A percentile compares a stretch with the other conserved stretches of the same genome.
These are phyloP conservation scores for Asterophora parasitica DNA, from an alignment of 768 basidiomycete species.

Conservation along the genomic window DNA sequence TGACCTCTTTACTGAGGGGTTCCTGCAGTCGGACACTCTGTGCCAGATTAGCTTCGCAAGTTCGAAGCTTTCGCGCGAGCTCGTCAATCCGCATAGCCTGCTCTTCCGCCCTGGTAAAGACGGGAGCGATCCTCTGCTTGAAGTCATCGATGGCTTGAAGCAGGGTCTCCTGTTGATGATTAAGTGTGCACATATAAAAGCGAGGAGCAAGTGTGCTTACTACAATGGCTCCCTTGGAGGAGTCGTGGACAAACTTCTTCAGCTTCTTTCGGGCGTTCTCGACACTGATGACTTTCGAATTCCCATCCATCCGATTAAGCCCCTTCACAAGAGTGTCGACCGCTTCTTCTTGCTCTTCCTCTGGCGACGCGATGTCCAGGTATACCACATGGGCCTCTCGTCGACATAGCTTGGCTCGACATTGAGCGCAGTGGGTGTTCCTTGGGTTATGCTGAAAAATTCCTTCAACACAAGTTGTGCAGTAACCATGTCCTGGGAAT, in stretches of 20 bases:
- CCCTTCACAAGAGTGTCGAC: constrained; percentile 27
- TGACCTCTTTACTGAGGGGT: constrained; percentile 19
- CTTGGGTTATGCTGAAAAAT: constrained; percentile 17
- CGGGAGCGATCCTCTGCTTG: constrained; percentile 35
- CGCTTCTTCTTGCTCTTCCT: constrained; percentile 23
- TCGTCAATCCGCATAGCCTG: constrained; percentile 25
- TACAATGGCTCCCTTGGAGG: constrained; percentile 17
- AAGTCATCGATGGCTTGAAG: constrained; percentile 36
- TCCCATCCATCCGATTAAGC: constrained; percentile 28
- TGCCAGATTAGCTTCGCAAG: constrained; percentile 6
- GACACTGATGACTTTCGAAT: constrained; percentile 31
- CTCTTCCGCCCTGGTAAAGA: constrained; percentile 26
- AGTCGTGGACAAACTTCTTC: constrained; percentile 22
- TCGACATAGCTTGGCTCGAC: constrained; percentile 15
- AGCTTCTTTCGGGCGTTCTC: constrained; percentile 32
- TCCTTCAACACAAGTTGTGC: constrained; percentile 26
- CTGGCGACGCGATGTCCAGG: constrained; percentile 24
- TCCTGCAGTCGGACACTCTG: background rate
- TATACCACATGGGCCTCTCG: constrained; percentile 14
- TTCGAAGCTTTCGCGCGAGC: constrained; percentile 17
- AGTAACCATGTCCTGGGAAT: constrained; percentile 38
- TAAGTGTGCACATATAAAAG: background rate
- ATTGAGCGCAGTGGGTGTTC: constrained; percentile 15
- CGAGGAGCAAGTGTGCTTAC: too few relatives aligned
- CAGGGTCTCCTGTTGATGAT: constrained; percentile 24